Conservation (phyloP, 2,329 filamentous ascomycete genomes). For the Penicillium sp. region DNA sequence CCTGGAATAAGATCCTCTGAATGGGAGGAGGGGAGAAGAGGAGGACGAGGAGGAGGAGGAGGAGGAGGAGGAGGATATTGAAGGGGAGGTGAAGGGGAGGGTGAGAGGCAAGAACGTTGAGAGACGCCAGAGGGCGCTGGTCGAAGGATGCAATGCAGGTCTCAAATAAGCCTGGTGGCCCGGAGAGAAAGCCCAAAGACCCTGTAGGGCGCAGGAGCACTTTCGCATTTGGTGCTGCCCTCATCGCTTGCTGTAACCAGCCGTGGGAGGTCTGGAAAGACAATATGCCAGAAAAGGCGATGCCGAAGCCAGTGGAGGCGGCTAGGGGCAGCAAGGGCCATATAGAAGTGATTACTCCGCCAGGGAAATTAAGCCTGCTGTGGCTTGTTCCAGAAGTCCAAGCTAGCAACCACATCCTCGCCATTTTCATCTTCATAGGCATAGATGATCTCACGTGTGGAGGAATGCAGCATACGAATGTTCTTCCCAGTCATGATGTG, state of each 20-base stretch:
- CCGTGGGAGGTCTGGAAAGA: background rate
- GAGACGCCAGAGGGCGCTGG: background rate
- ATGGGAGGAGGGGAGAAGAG: background rate
- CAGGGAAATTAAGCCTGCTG: slow-evolving; percentile 22
- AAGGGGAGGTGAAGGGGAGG: background rate
- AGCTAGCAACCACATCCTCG: slow-evolving; percentile 87
- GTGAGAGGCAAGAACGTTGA: background rate
- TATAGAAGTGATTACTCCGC: background rate
- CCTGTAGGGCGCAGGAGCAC: background rate
- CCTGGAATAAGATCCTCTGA: slow-evolving; percentile 6
- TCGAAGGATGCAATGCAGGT: background rate
- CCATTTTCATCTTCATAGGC: slow-evolving; percentile 95
- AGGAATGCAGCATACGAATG: slow-evolving; percentile 95
- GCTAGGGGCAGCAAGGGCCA: background rate
- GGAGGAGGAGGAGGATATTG: background rate
- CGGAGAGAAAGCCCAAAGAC: background rate
- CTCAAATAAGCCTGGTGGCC: background rate
- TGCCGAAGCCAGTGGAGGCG: background rate
- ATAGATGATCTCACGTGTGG: slow-evolving; percentile 96
- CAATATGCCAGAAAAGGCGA: background rate
- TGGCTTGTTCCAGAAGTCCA: slow-evolving; percentile 88
- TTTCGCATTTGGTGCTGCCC: background rate
- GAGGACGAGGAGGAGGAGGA: background rate
- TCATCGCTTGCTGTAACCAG: background rate
- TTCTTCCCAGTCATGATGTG: slow-evolving; percentile 97